Base-by-base conservation (phyloP, 202 grass and related monocot species). In the Setaria viridis region DNA sequence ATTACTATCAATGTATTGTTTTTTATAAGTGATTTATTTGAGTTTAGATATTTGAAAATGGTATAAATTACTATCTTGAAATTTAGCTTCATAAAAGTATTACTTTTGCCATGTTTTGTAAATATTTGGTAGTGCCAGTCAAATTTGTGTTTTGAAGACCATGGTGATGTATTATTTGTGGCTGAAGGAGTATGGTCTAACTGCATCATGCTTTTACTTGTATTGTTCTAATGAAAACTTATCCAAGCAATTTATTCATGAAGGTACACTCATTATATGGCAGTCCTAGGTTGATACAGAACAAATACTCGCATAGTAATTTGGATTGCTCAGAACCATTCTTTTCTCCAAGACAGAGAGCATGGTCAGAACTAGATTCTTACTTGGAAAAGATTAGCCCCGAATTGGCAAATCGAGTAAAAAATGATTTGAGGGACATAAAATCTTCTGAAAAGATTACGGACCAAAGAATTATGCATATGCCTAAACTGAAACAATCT, bases 241-340 rank as follows among this genome's bases (percentile, higher is more conserved):
- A 41, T 85, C 49, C 59, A 50, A 12, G 10, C 53, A 56, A 78
- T 89, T 87, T 87, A 21, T 79, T 70, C 21, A 39, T 70, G 72
- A 93, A 99, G 97, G 97, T 93, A 86, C 88, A 85, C 84, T 91
- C 91, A 32, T 80, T 97, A 82, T 93, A 99, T 90, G 90, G 90
- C 47, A 99, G 92, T 87, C 97, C 94, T 82, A 85, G 82, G 68
- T 86, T 86, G 53, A 76, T 89, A 56, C 86, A 93, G 85, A 91
- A 89, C 58, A 90, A 34, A 74, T 81, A 89, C 67, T 87, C 82
- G 70, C 84, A 66, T 29, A 91, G 84, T 51, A 80, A 68, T 68
- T 80, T 85, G 50, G 85, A 85, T 85, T 78, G 78, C 67, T 91
- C 97, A 57, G 90, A 94, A 90, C 76, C 90, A 76, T 97, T 97